These are phyloP conservation scores for Backusella tuberculispora DNA, from an alignment of 192 early-diverging fungal species.

Conservation along the genomic window DNA sequence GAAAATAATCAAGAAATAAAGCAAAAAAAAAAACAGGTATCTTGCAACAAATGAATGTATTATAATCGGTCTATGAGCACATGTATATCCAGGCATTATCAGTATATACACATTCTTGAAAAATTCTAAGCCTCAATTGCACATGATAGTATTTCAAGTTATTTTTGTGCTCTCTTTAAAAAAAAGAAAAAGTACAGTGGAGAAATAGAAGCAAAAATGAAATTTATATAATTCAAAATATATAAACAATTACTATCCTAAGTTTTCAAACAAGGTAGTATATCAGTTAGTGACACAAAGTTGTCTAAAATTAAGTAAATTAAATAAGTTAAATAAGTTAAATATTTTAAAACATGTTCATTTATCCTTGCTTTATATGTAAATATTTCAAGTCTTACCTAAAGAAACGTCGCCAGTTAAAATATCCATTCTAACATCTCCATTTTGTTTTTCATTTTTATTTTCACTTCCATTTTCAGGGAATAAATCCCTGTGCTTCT, in stretches of 20 bases:
- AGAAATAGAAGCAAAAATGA: neutral
- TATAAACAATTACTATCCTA: neutral
- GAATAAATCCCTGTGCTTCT: constrained; percentile 25
- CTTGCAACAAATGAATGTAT: too few species aligned
- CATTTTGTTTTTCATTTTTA: neutral
- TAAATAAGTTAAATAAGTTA: neutral
- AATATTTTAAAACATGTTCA: neutral
- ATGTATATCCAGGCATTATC: too few species aligned
- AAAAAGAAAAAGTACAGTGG: neutral
- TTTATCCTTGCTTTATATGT: neutral
- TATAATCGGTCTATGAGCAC: too few species aligned
- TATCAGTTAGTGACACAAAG: neutral
- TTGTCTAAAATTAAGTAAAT: neutral
- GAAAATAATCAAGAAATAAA: too few species aligned
- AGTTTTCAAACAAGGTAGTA: neutral
- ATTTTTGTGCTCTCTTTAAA: neutral
- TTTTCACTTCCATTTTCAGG: neutral
- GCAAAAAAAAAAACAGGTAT: too few species aligned
- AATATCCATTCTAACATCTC: neutral
- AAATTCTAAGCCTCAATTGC: too few species aligned
- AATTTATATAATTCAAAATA: neutral
- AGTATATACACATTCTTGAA: too few species aligned
- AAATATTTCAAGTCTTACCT: neutral
- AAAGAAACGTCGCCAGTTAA: neutral
- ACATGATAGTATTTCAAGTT: too few species aligned